A percentile compares a stretch with the other conserved stretches of the same genome.
Conservation (phyloP, 169 alveolate species). For the Plasmodium sp. region DNA sequence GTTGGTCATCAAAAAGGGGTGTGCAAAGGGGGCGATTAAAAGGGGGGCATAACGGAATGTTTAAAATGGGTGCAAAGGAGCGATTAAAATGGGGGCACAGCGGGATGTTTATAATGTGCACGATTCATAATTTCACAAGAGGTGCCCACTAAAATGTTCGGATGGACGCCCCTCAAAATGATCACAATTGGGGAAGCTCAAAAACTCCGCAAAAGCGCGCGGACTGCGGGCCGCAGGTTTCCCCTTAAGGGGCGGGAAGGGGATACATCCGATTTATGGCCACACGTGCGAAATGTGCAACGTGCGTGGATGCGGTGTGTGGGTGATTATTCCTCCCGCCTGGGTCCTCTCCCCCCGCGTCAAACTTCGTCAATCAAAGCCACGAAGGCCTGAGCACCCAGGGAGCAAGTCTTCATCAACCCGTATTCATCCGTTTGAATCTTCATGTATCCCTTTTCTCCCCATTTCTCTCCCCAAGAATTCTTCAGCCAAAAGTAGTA, state of each 20-base stretch:
- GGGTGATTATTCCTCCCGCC: neutral
- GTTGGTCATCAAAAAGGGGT: neutral
- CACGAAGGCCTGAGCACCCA: conserved; percentile 10
- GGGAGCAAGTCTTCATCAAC: conserved; percentile 63
- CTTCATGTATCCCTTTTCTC: conserved; percentile 87
- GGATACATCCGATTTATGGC: neutral
- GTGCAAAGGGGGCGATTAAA: neutral
- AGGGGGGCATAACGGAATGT: neutral
- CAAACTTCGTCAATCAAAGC: conserved; percentile 6
- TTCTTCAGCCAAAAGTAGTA: conserved; percentile 87
- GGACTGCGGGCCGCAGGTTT: neutral
- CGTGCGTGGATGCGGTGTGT: neutral
- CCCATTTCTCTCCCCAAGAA: conserved; percentile 90
- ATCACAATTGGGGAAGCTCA: neutral
- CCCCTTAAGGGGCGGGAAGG: neutral
- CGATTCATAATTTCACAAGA: neutral
- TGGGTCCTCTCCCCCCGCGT: neutral
- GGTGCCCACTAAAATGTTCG: neutral
- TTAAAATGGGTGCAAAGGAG: no score
- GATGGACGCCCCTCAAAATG: neutral
- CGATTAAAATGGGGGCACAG: no score
- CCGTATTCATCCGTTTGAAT: conserved; percentile 76
- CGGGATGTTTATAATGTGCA: no score
- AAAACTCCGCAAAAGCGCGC: neutral
- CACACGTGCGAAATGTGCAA: neutral